A percentile compares a stretch with the other conserved stretches of the same genome.
Conservation (phyloP, 1,139 yeast species). For the Torulaspora globosa region DNA sequence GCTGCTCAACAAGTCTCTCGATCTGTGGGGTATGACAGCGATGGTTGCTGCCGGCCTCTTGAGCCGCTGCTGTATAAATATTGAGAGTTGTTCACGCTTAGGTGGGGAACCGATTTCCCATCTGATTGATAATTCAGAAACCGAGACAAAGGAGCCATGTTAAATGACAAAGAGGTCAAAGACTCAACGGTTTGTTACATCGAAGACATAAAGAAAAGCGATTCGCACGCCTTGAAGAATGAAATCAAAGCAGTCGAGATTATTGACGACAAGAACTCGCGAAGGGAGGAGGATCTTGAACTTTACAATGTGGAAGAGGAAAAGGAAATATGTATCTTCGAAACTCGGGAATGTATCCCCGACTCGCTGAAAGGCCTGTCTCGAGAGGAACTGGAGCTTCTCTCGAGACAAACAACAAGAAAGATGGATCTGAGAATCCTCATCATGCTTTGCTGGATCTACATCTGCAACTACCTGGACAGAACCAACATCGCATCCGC, state of each 20-base stretch:
- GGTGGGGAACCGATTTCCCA: too few relatives aligned
- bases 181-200: conserved; percentile 8
- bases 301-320: conserved; percentile 6
- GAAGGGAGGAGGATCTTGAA: conserved; percentile 2
- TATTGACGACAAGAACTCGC: conserved; percentile 1
- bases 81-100: background rate
- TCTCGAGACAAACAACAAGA: conserved; percentile 41
- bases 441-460: conserved; percentile 54
- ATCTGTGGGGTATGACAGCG: background rate
- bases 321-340: conserved; percentile 10
- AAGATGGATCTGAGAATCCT: conserved; percentile 53
- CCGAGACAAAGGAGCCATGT: background rate
- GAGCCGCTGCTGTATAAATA: background rate
- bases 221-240: background rate
- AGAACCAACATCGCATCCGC: conserved; percentile 61
- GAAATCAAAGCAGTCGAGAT: conserved; percentile 5
- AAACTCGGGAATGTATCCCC: conserved; percentile 18
- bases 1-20: background rate
- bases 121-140: too few relatives aligned
- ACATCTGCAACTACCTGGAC: conserved; percentile 57
- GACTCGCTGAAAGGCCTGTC: conserved; percentile 18
- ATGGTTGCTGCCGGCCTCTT: background rate
- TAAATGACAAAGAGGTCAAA: conserved; percentile 2
- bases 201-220: conserved; percentile 8
- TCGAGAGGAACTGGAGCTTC: conserved; percentile 31